Conservation (phyloP, 2,329 filamentous ascomycete species). For the Fusarium sp. region DNA sequence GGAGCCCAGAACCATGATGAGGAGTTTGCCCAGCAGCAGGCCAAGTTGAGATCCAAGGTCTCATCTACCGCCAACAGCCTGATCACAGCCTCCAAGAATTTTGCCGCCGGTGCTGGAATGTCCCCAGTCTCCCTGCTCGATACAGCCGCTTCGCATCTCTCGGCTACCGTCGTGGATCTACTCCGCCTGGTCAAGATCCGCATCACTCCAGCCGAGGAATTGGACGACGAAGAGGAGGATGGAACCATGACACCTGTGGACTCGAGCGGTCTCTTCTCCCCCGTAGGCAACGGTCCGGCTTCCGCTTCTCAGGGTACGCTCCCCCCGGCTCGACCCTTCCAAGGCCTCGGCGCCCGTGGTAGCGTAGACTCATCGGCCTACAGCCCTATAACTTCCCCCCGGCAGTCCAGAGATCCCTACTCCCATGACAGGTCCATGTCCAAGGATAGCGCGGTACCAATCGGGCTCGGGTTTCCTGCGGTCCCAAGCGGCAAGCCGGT, state of each 20-base stretch:
- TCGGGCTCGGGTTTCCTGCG: constrained; percentile 52
- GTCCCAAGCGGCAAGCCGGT: constrained; percentile 50
- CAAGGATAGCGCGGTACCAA: constrained; percentile 49
- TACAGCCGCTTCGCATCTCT: constrained; percentile 91
- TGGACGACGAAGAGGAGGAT: constrained; percentile 86
- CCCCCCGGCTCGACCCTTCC: constrained; percentile 67
- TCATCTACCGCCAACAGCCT: constrained; percentile 96
- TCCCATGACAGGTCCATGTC: constrained; percentile 45
- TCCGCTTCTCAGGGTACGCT: constrained; percentile 54
- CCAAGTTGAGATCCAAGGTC: constrained; percentile 82
- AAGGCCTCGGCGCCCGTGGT: constrained; percentile 66
- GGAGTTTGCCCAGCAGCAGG: constrained; percentile 67
- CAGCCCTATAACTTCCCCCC: constrained; percentile 78
- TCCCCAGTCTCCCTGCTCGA: constrained; percentile 94
- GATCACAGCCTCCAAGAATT: constrained; percentile 95
- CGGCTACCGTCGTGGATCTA: constrained; percentile 86
- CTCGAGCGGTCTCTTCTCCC: constrained; percentile 76
- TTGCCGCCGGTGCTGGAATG: constrained; percentile 82
- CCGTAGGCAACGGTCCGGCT: constrained; percentile 57
- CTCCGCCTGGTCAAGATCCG: constrained; percentile 87
- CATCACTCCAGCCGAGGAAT: constrained; percentile 77
- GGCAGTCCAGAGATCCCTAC: constrained; percentile 65
- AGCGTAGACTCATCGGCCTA: constrained; percentile 81
- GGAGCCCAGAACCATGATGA: constrained; percentile 66
- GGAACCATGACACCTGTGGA: constrained; percentile 74